Evolutionary conservation across 257 asterid genomes (phyloP).

Genomic region (Solanum etuberosum): DNA sequence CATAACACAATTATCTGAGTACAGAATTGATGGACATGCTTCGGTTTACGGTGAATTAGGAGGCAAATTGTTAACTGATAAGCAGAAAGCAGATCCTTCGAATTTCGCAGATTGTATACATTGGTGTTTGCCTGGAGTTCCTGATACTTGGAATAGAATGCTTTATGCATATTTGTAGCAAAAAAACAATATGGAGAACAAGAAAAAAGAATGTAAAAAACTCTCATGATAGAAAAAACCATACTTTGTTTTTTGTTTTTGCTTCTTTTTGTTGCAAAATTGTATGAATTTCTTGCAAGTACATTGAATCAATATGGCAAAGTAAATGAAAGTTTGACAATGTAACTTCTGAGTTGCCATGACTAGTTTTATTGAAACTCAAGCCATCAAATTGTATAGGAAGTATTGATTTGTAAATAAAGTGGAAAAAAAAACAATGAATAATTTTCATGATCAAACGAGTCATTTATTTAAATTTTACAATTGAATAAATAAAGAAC

Average conservation of each 20-base stretch:
- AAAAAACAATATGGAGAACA: not conserved
- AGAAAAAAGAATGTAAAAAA: not conserved
- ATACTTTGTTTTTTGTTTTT: not conserved
- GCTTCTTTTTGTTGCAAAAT: not conserved
- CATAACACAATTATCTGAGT: constrained; percentile 72
- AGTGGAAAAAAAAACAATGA: too few species aligned
- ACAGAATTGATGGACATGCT: constrained; percentile 66
- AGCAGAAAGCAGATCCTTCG: constrained; percentile 57
- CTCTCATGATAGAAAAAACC: not conserved
- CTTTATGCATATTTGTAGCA: constrained; percentile 51
- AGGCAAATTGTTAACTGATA: constrained; percentile 52
- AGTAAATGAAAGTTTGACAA: not conserved
- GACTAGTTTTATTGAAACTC: not conserved
- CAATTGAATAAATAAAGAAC: not conserved
- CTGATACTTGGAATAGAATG: constrained; percentile 82
- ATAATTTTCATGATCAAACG: not conserved
- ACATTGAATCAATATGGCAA: not conserved
- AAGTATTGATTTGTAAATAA: not conserved
- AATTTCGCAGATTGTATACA: constrained; percentile 80
- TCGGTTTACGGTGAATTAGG: constrained; percentile 61
- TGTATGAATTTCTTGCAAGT: not conserved
- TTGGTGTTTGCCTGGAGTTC: constrained; percentile 91
- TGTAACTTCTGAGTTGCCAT: not conserved
- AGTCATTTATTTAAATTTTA: not conserved
- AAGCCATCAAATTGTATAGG: not conserved